Evolutionary conservation across 148 eudicot genomes (phyloP).

Genomic region (Fallopia convolvulus): DNA sequence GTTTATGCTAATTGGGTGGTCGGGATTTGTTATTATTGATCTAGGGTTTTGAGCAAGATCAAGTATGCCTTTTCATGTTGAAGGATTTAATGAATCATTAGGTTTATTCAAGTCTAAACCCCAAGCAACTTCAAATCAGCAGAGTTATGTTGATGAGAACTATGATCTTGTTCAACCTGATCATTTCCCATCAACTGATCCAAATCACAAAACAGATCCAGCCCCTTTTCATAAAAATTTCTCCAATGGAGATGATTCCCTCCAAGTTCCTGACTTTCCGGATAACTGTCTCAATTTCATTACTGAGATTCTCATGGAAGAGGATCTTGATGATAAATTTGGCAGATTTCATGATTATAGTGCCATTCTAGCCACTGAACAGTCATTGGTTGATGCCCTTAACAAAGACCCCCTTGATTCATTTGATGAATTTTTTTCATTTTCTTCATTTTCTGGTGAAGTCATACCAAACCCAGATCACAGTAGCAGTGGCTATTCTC

Average conservation of each 20-base stretch:
- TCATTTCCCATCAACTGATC: not conserved
- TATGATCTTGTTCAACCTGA: not conserved
- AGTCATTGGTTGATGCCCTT: constrained; percentile 25
- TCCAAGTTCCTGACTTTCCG: constrained; percentile 16
- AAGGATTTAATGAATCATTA: constrained; percentile 4
- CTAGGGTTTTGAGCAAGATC: not conserved
- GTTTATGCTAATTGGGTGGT: not conserved
- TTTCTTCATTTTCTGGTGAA: not conserved
- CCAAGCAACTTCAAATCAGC: not conserved
- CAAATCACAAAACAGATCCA: not conserved
- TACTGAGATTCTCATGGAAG: constrained; percentile 31
- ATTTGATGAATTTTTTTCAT: constrained; percentile 2
- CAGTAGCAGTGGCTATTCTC: not conserved
- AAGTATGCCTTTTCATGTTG: constrained; percentile 7
- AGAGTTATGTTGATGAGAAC: not conserved
- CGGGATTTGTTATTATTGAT: not conserved
- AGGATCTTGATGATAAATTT: constrained; percentile 16
- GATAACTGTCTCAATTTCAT: constrained; percentile 24
- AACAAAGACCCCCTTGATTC: not conserved
- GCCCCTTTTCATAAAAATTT: not conserved
- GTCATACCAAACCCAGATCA: not conserved
- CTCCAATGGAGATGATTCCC: too few relatives aligned
- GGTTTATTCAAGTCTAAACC: not conserved
- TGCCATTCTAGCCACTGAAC: constrained; percentile 25
- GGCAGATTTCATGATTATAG: constrained; percentile 17